phyloP scores from a whole-genome alignment of 805 yeast species.

The Ogataea polymorpha region DNA sequence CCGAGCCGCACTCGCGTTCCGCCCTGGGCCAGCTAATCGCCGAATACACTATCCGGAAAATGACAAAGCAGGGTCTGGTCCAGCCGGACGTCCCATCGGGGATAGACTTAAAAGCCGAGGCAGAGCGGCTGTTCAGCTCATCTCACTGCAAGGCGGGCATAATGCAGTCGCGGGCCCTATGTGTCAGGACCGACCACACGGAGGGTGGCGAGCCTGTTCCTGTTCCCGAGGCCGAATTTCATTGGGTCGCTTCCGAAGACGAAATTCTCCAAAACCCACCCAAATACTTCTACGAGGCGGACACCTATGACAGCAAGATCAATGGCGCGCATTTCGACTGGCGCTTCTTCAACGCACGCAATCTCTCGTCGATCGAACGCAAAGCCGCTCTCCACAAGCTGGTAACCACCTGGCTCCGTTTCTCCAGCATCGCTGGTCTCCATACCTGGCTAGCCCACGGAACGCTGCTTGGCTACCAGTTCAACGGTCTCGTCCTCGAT shows the following conservation, averaged over 20 bases:
- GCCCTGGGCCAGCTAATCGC: slow-evolving; percentile 10
- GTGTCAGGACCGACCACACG: neutral
- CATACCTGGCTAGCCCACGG: slow-evolving; percentile 66
- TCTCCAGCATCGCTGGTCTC: slow-evolving; percentile 42
- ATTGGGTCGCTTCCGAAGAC: slow-evolving; percentile 5
- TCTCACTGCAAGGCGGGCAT: neutral
- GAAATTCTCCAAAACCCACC: slow-evolving; percentile 7
- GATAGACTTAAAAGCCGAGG: neutral
- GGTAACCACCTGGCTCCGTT: slow-evolving; percentile 51
- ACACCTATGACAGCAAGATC: slow-evolving; percentile 24
- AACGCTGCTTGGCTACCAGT: slow-evolving; percentile 58
- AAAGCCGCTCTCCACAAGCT: slow-evolving; percentile 42
- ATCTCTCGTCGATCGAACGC: slow-evolving; percentile 20
- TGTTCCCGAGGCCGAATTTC: slow-evolving; percentile 10
- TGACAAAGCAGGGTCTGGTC: slow-evolving; percentile 2
- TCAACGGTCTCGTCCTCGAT: slow-evolving; percentile 55
- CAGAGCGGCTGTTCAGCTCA: neutral
- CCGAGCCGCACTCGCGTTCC: neutral
- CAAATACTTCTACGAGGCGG: slow-evolving; percentile 44
- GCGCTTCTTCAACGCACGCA: slow-evolving; percentile 38
- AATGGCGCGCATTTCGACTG: slow-evolving; percentile 46
- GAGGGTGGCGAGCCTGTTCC: slow-evolving; percentile 1
- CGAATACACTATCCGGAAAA: slow-evolving; percentile 9
- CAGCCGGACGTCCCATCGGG: slow-evolving; percentile 7
- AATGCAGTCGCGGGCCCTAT: neutral